Conservation (phyloP, 2,329 filamentous ascomycete genomes). For the Phaeosphaeriaceae sp. region DNA sequence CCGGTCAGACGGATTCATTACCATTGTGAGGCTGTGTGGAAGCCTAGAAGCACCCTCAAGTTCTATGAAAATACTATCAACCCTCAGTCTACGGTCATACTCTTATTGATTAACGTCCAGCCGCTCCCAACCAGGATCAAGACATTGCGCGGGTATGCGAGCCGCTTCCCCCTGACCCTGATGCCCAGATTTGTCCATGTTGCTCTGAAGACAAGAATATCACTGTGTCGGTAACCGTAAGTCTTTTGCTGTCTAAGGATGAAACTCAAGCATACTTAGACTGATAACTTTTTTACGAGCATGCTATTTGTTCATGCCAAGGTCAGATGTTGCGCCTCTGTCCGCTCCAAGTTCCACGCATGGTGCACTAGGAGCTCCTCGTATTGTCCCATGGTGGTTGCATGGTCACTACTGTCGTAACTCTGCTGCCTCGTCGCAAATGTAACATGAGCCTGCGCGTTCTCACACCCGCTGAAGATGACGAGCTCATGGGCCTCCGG, state of each 20-base stretch:
- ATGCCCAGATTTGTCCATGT: neutral
- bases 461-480: conserved; percentile 32
- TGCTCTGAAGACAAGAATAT: neutral
- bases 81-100: too few species aligned
- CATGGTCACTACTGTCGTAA: conserved; percentile 8
- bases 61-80: too few species aligned
- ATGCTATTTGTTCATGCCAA: conserved; percentile 1
- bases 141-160: neutral
- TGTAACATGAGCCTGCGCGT: conserved; percentile 17
- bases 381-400: conserved; percentile 13
- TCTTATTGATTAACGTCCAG: too few species aligned
- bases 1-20: neutral
- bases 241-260: neutral
- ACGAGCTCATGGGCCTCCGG: conserved; percentile 29
- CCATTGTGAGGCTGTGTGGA: neutral
- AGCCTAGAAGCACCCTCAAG: too few species aligned
- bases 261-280: conserved; percentile 1
- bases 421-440: conserved; percentile 16
- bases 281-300: conserved; percentile 1
- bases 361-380: conserved; percentile 21
- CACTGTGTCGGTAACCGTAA: neutral
- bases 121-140: too few species aligned
- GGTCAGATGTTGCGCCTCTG: conserved; percentile 2
- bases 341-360: conserved; percentile 26
- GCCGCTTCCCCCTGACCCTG: neutral